A percentile compares a stretch with the other conserved stretches of the same genome.
Evolutionary conservation across 805 yeast genomes (phyloP).

Genomic region (Metschnikowia santaceciliae): DNA sequence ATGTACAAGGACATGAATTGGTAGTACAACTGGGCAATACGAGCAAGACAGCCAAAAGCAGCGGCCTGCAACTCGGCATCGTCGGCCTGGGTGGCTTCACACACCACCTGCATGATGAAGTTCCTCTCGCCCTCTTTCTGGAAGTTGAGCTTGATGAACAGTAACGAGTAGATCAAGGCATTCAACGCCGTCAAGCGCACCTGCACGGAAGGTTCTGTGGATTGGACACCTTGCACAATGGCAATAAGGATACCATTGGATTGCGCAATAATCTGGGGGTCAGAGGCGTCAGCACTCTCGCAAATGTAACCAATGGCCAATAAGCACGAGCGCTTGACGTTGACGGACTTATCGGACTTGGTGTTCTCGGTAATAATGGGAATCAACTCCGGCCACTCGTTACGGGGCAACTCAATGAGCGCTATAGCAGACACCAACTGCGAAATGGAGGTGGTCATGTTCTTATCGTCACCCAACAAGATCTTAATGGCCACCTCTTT

Average conservation of each 20-base stretch:
- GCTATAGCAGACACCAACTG: constrained; percentile 96
- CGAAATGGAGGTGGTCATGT: constrained; percentile 86
- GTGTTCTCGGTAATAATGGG: constrained; percentile 83
- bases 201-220: constrained; percentile 64
- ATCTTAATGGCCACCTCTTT: constrained; percentile 58
- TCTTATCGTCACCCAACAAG: constrained; percentile 59
- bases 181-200: constrained; percentile 89
- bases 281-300: constrained; percentile 84
- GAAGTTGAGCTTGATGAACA: constrained; percentile 83
- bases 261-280: constrained; percentile 73
- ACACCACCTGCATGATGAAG: constrained; percentile 96
- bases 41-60: constrained; percentile 92
- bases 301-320: constrained; percentile 93
- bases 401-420: constrained; percentile 85
- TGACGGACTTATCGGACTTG: constrained; percentile 66
- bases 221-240: constrained; percentile 93
- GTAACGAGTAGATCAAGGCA: constrained; percentile 87
- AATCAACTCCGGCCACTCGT: constrained; percentile 86
- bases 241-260: constrained; percentile 92
- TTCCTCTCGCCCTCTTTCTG: constrained; percentile 93
- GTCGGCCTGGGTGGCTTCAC: constrained; percentile 95
- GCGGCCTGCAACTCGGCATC: constrained; percentile 83
- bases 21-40: constrained; percentile 87
- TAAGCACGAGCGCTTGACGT: constrained; percentile 82
- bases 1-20: constrained; percentile 87